phyloP scores from a whole-genome alignment of 192 early-diverging fungal genomes.

The Dimargaris xerosporica region DNA sequence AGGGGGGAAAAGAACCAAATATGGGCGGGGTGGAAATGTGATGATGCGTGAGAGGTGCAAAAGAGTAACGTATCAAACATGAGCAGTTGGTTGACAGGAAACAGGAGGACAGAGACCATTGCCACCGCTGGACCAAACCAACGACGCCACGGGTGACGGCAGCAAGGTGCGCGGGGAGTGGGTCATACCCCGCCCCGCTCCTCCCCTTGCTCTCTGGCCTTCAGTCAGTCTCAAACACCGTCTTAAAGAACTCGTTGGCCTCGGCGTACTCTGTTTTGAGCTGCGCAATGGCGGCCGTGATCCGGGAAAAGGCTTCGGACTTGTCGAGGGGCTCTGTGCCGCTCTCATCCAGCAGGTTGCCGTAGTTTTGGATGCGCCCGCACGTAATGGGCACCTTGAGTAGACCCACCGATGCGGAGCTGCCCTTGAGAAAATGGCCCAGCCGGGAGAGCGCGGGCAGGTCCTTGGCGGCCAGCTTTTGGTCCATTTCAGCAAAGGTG shows the following conservation, averaged over 20 bases:
- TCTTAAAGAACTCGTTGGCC: neutral
- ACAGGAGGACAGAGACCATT: too few species aligned
- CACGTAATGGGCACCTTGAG: slow-evolving; percentile 64
- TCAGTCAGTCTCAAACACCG: neutral
- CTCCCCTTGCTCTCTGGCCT: too few species aligned
- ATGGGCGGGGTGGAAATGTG: too few species aligned
- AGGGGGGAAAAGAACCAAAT: too few species aligned
- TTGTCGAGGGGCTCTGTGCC: neutral
- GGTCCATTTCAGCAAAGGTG: slow-evolving; percentile 64
- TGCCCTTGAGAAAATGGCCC: slow-evolving; percentile 88
- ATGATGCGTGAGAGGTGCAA: too few species aligned
- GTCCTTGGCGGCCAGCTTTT: slow-evolving; percentile 42
- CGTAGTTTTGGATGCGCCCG: slow-evolving; percentile 78
- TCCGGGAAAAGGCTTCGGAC: neutral
- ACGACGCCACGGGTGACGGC: too few species aligned
- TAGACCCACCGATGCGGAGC: slow-evolving; percentile 72
- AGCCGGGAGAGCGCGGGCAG: slow-evolving; percentile 53
- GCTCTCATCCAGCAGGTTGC: slow-evolving; percentile 38
- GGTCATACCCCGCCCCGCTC: too few species aligned
- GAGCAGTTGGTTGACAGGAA: too few species aligned
- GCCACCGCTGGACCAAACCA: too few species aligned
- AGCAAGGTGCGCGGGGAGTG: too few species aligned
- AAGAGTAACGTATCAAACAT: too few species aligned
- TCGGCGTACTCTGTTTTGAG: neutral
- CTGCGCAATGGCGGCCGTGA: neutral